These are phyloP conservation scores for Amanita pseudoporphyria DNA, from an alignment of 768 basidiomycete species.

Conservation along the genomic window DNA sequence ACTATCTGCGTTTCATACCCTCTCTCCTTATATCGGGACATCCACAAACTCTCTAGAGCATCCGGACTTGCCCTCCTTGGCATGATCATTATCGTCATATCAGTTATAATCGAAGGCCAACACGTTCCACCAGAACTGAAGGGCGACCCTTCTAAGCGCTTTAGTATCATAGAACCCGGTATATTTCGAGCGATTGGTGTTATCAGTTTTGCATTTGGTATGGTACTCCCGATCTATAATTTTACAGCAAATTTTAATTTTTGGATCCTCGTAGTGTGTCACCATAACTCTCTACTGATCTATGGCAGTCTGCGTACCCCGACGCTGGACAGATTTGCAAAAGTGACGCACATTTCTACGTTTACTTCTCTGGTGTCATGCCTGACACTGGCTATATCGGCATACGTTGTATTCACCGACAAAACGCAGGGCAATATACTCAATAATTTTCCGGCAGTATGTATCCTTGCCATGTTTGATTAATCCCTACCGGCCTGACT, in stretches of 20 bases:
- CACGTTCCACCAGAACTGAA: constrained; percentile 63
- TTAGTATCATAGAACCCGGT: constrained; percentile 69
- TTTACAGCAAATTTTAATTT: background rate
- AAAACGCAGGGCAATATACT: constrained; percentile 93
- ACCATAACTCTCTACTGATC: constrained; percentile 95
- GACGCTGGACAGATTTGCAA: constrained; percentile 87
- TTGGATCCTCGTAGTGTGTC: constrained; percentile 54
- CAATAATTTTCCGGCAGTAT: constrained; percentile 82
- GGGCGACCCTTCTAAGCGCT: constrained; percentile 67
- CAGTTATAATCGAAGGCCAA: constrained; percentile 78
- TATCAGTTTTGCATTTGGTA: constrained; percentile 85
- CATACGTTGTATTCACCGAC: constrained; percentile 83
- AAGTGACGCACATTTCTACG: constrained; percentile 90
- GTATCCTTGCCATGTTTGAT: constrained; percentile 11
- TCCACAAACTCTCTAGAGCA: constrained; percentile 91
- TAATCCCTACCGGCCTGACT: background rate
- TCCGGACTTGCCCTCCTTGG: constrained; percentile 85
- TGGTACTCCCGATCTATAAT: background rate
- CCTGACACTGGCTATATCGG: constrained; percentile 73
- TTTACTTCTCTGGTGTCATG: constrained; percentile 79
- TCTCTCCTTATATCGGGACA: constrained; percentile 91
- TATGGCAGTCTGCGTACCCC: constrained; percentile 91
- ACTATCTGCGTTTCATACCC: constrained; percentile 90
- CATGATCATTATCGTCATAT: constrained; percentile 88
- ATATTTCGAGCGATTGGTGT: constrained; percentile 96